Base-by-base conservation (phyloP, 164 flowering plant species). In the Protea cynaroides region DNA sequence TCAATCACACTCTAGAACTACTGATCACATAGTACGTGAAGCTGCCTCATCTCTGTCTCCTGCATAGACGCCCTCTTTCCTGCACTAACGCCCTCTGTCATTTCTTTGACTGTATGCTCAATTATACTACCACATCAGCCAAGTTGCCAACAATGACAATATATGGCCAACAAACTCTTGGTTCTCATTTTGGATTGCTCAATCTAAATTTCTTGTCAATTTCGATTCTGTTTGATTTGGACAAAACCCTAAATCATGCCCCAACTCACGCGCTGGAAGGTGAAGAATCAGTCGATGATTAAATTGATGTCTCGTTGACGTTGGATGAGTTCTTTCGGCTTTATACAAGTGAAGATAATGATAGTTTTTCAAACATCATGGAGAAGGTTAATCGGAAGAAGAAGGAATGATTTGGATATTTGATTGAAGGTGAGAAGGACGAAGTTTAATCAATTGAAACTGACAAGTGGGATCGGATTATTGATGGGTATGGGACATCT, bases 331-430 rank as follows among this genome's bases (percentile, higher is more conserved):
- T 90, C 66, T 82, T 89, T 60, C 74, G 91, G 70, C 70, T 84
- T 74, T 89, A 90, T 75, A 93, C 98, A 3, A 90, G 98, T 40
- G 97, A 93, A 74, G 97, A 93, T 65, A 93, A 93, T 60, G 86
- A 86, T 43, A 90, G 98, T 62, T 93, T 93, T 64, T 77, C 85
- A 0, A 86, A 82, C 68, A 78, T 93, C 38, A 58, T 90, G 65
- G 95, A 89, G 75, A 93, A 85, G 72, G 95, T 79, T 58, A 93
- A 93, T 75, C 74, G 82, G 78, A 90, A 87, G 86, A 86, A 78
- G 82, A 84, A 81, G 76, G 98, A 90, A 82, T 79, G 81, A 50
- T 86, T 65, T 71, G 87, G 59, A 68, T 76, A 64, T 76, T 76
- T 90, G 73, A 63, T 58, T 10, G 89, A 86, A 62, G 92, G 84